Percentiles rank a stretch among this genome's conserved stretches.
These are phyloP conservation scores for Boletus reticuloceps DNA, from an alignment of 768 basidiomycete species.

Conservation along the genomic window DNA sequence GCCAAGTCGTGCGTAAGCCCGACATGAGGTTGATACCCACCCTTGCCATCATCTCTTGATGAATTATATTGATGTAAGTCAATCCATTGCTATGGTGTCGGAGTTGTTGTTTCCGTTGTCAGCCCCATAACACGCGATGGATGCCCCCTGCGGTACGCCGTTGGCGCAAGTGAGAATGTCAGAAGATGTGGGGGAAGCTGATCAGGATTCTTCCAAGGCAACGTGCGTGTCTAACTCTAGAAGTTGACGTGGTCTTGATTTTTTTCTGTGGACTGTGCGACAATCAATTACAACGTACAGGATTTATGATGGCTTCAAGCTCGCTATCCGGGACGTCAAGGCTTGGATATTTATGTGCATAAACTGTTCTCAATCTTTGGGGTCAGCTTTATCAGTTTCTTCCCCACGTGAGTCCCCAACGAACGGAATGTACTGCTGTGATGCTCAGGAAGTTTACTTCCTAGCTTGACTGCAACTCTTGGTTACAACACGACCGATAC, in stretches of 20 bases:
- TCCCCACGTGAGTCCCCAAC: constrained; percentile 39
- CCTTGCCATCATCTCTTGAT: constrained; percentile 23
- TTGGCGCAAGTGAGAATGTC: constrained; percentile 64
- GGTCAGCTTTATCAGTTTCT: constrained; percentile 60
- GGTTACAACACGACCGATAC: constrained; percentile 59
- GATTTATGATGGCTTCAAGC: constrained; percentile 45
- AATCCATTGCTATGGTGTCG: no score
- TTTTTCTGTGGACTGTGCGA: no score
- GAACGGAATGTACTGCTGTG: neutral
- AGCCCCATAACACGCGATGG: constrained; percentile 67
- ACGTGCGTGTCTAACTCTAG: constrained; percentile 10
- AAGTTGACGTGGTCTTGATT: no score
- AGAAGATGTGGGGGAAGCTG: constrained; percentile 69
- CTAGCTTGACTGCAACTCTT: constrained; percentile 56
- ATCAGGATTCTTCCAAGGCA: constrained; percentile 38
- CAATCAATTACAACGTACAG: constrained; percentile 25
- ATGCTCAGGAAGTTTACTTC: neutral
- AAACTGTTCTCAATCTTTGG: constrained; percentile 50
- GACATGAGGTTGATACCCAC: constrained; percentile 30
- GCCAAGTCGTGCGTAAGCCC: constrained; percentile 26
- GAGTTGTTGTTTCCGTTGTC: no score
- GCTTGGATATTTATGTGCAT: constrained; percentile 53
- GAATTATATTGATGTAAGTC: constrained; percentile 27
- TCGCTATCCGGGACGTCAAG: constrained; percentile 57
- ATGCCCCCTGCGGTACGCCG: constrained; percentile 46